phyloP scores from a whole-genome alignment of 495 filamentous ascomycete genomes.

The Wilcoxina mikolae region DNA sequence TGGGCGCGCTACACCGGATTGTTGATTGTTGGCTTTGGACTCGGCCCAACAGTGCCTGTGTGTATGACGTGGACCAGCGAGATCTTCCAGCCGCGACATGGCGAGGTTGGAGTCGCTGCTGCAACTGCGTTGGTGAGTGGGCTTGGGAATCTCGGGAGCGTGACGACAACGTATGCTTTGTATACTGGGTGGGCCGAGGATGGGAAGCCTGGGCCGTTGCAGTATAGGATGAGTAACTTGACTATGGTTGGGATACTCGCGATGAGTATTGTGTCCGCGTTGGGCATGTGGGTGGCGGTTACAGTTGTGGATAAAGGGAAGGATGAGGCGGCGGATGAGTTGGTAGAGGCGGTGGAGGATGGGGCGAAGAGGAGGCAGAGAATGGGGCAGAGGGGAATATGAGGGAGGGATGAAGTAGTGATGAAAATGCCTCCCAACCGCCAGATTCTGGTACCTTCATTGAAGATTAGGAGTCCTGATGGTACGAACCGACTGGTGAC shows the following conservation, averaged over 20 bases:
- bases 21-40: slow-evolving; percentile 79
- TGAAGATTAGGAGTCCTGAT: no score
- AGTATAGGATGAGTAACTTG: slow-evolving; percentile 70
- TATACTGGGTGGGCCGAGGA: slow-evolving; percentile 76
- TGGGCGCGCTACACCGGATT: slow-evolving; percentile 82
- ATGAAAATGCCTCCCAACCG: no score
- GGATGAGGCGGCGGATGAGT: neutral
- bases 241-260: slow-evolving; percentile 77
- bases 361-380: neutral
- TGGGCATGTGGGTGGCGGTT: slow-evolving; percentile 40
- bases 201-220: slow-evolving; percentile 46
- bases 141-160: slow-evolving; percentile 68
- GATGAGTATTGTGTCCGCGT: slow-evolving; percentile 55
- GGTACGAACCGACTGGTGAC: no score
- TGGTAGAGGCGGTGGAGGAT: neutral
- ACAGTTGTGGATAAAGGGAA: neutral
- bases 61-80: slow-evolving; percentile 89
- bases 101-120: slow-evolving; percentile 84
- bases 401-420: no score
- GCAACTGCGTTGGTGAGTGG: slow-evolving; percentile 75
- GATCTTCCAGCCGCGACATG: slow-evolving; percentile 77
- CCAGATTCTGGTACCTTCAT: no score
- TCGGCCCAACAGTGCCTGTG: slow-evolving; percentile 81
- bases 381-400: neutral
- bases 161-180: slow-evolving; percentile 76